These are phyloP conservation scores for Anthostomella pinea DNA, from an alignment of 2,329 filamentous ascomycete genomes.

Conservation along the genomic window DNA sequence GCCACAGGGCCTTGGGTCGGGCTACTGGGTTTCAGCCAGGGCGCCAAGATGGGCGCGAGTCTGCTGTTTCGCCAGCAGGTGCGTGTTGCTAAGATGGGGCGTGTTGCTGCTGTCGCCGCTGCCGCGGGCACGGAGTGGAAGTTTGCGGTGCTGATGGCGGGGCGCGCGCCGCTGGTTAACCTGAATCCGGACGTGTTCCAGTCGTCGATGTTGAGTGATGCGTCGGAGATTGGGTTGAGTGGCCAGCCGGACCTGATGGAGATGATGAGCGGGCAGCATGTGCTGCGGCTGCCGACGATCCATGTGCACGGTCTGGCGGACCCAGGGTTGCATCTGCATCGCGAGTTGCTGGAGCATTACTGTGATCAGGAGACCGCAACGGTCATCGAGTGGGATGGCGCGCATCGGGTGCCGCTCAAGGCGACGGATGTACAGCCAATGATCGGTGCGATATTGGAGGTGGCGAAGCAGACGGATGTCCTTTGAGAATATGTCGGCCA, in stretches of 20 bases:
- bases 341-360: slow-evolving; percentile 54
- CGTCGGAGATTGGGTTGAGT: slow-evolving; percentile 35
- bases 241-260: slow-evolving; percentile 42
- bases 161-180: slow-evolving; percentile 56
- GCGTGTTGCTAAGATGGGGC: slow-evolving; percentile 36
- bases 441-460: slow-evolving; percentile 47
- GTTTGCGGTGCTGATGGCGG: slow-evolving; percentile 62
- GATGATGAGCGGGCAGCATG: slow-evolving; percentile 39
- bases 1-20: slow-evolving; percentile 58
- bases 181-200: slow-evolving; percentile 39
- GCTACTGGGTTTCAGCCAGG: slow-evolving; percentile 65
- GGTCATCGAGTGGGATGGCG: slow-evolving; percentile 71
- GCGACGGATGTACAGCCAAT: slow-evolving; percentile 59
- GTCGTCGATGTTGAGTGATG: slow-evolving; percentile 26
- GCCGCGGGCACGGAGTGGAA: slow-evolving; percentile 40
- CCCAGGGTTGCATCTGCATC: slow-evolving; percentile 57
- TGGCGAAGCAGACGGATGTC: slow-evolving; percentile 46
- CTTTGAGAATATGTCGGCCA: slow-evolving; percentile 14
- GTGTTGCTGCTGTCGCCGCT: no score
- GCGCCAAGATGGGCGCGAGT: slow-evolving; percentile 59
- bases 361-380: slow-evolving; percentile 52
- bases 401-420: slow-evolving; percentile 70
- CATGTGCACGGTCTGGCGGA: slow-evolving; percentile 67
- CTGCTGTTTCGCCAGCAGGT: slow-evolving; percentile 62
- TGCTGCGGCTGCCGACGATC: slow-evolving; percentile 57